These are phyloP conservation scores for Diaporthe citri DNA, from an alignment of 2,329 filamentous ascomycete genomes.

Conservation along the genomic window DNA sequence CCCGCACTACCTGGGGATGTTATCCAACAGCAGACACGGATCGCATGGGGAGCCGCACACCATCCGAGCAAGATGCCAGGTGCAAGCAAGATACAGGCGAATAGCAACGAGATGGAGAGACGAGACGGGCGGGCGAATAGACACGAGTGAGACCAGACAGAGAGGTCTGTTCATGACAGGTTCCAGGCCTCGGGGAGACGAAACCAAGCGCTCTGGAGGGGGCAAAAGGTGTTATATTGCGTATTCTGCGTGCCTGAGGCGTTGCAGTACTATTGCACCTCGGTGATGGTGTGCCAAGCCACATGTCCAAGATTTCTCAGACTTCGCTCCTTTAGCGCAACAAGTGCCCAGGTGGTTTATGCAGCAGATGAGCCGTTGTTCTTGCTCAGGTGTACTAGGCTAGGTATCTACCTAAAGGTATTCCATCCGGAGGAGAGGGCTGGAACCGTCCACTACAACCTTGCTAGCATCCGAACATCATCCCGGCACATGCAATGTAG, in stretches of 20 bases:
- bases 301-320: conserved; percentile 24
- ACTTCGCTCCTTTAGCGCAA: conserved; percentile 12
- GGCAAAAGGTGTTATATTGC: background rate
- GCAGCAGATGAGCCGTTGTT: background rate
- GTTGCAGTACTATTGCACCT: background rate
- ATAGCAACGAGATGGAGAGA: background rate
- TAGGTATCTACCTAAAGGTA: background rate
- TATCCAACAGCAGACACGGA: conserved; percentile 19
- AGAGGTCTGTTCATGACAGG: background rate
- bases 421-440: background rate
- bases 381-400: background rate
- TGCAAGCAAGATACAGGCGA: background rate
- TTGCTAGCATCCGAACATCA: conserved; percentile 6
- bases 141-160: background rate
- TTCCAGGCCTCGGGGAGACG: background rate
- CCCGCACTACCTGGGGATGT: background rate
- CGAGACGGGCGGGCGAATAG: background rate
- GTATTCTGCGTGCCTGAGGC: background rate
- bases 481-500: background rate
- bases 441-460: conserved; percentile 14
- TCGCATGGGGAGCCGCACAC: conserved; percentile 13
- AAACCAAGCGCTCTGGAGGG: background rate
- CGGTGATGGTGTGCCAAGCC: conserved; percentile 25
- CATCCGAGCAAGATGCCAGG: background rate
- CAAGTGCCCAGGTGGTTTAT: background rate